A percentile compares a stretch with the other conserved stretches of the same genome.
phyloP scores from a whole-genome alignment of 208 protist genomes.

The Crithidia brevicula region DNA sequence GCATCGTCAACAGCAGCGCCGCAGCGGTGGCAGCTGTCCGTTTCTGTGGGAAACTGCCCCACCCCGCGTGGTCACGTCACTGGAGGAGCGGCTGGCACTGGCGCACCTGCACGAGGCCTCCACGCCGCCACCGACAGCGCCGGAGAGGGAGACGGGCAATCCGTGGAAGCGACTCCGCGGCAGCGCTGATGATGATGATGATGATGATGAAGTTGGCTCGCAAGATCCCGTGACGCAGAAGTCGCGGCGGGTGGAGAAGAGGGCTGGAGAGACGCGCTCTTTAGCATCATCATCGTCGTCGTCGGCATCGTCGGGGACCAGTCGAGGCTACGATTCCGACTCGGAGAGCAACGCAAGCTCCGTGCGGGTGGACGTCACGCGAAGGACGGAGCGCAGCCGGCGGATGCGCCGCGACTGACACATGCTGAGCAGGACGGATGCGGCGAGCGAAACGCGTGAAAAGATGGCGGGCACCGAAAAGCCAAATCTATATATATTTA shows the following conservation, averaged over 20 bases:
- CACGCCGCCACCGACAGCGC: not conserved
- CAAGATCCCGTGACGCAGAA: no score
- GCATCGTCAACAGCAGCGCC: conserved; percentile 11
- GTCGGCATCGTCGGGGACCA: not conserved
- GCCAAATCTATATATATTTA: no score
- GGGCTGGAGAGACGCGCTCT: no score
- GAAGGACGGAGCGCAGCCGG: conserved; percentile 13
- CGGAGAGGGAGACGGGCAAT: not conserved
- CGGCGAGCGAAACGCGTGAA: no score
- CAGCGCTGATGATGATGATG: conserved; percentile 1
- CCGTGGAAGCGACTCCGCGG: conserved; percentile 18
- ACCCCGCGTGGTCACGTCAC: conserved; percentile 14
- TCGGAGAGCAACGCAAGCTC: conserved; percentile 49
- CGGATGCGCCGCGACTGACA: conserved; percentile 15
- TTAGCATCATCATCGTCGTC: conserved; percentile 1
- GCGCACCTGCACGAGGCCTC: conserved; percentile 12
- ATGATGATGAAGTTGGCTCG: not conserved
- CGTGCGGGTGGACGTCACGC: conserved; percentile 35
- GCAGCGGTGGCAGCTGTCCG: not conserved
- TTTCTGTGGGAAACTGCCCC: conserved; percentile 14
- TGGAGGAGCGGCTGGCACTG: conserved; percentile 36
- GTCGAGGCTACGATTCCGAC: conserved; percentile 5
- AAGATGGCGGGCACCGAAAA: not conserved
- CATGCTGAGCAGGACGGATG: no score
- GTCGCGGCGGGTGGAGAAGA: not conserved